Base-by-base conservation (phyloP, 495 filamentous ascomycete species). In the Penicillium steckii region DNA sequence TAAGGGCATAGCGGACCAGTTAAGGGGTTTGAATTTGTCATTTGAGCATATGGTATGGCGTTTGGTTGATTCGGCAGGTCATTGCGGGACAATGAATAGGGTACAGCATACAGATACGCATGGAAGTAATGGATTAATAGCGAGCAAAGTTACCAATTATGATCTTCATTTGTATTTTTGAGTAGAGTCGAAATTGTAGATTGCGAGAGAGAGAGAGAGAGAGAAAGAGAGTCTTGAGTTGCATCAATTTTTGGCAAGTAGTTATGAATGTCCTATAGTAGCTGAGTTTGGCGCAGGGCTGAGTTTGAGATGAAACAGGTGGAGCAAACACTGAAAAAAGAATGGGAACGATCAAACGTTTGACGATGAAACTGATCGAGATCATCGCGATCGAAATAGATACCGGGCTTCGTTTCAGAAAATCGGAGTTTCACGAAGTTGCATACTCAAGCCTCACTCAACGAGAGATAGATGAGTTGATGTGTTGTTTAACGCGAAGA, bases 51-150 rank as follows among this genome's bases (percentile, higher is more conserved):
- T 38, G 10, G 8, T 38, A 19, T 6, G 35, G 35, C 35, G 35
- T 46, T 18, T 33, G 10, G 25, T 32, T 46, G 27, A 19, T 26
- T 9, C n/a, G 0, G 23, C 22, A 1, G 8, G n/a, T 59, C 46
- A 50, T 64, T 55, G 59, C 52, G 30, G 51, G 45, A 43, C 50
- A 48, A 53, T 56, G 57, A 49, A 50, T n/a, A n/a, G n/a, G n/a
- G 42, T 35, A 15, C 29, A n/a, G 29, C 45, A 41, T 42, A 45
- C 30, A 38, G 37, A 38, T 38, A 46, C 40, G 32, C 27, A 19
- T 38, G 17, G n/a, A 38, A 8, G 18, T 21, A 19, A 19, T 17
- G 33, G n/a, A n/a, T n/a, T n/a, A n/a, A n/a, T n/a, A n/a, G n/a
- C n/a, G n/a, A n/a, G n/a, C n/a, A n/a, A n/a, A n/a, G n/a, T n/a